Percentiles rank a stretch among this genome's conserved stretches.
These are phyloP conservation scores for Tetrahymena elliotti DNA, from an alignment of 73 alveolate genomes.

Conservation along the genomic window DNA sequence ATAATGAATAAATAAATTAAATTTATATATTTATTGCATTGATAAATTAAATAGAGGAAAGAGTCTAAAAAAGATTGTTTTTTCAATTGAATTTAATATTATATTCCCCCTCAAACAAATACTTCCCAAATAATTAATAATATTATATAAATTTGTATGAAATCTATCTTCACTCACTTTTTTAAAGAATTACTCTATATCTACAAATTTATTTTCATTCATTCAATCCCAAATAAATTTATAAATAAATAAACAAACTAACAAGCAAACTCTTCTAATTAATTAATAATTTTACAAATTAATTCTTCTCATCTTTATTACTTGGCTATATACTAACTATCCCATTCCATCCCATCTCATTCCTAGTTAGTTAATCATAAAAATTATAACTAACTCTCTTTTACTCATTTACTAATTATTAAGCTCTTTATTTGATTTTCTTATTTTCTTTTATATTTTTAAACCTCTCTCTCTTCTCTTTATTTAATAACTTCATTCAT, in stretches of 20 bases:
- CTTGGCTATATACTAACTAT: too few species aligned
- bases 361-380: too few species aligned
- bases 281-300: too few species aligned
- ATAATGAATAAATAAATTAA: not conserved
- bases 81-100: not conserved
- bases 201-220: not conserved
- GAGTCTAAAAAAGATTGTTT: not conserved
- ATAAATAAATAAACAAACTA: too few species aligned
- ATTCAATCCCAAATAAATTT: not conserved
- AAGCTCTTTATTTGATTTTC: not conserved
- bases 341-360: not conserved
- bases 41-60: not conserved
- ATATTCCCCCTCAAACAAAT: not conserved
- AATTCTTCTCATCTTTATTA: not conserved
- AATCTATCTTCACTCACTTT: not conserved
- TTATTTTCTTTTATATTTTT: not conserved
- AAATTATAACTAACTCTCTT: not conserved
- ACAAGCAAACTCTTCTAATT: not conserved
- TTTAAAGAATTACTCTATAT: not conserved
- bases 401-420: not conserved
- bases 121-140: not conserved
- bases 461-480: not conserved
- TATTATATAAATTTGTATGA: not conserved
- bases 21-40: not conserved
- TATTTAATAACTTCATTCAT: not conserved